Conservation (phyloP, 176 grass and related monocot genomes). For the Pontederia crassipes region DNA sequence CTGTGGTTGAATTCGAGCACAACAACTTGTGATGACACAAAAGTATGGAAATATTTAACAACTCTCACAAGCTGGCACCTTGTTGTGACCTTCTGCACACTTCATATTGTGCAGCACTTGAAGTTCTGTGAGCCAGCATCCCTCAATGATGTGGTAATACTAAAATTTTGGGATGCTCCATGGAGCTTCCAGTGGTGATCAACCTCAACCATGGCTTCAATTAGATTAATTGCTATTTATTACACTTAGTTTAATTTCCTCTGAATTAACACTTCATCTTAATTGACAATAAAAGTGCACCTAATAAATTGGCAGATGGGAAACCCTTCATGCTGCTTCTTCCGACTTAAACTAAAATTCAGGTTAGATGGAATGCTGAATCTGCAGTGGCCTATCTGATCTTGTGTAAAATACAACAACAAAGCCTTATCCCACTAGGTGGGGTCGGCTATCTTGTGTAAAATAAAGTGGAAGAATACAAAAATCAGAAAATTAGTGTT, state of each 20-base stretch:
- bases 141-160: conserved; percentile 65
- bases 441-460: too few relatives aligned
- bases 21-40: conserved; percentile 14
- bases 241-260: background rate
- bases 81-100: conserved; percentile 92
- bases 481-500: too few relatives aligned
- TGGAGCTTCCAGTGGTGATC: conserved; percentile 88
- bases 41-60: conserved; percentile 23
- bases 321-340: too few relatives aligned
- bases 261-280: too few relatives aligned
- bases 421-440: too few relatives aligned
- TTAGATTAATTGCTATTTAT: conserved; percentile 37
- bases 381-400: too few relatives aligned
- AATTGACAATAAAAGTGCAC: too few relatives aligned
- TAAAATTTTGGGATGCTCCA: conserved; percentile 90
- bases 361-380: too few relatives aligned
- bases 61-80: conserved; percentile 99
- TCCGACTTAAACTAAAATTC: too few relatives aligned
- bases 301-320: conserved; percentile 66
- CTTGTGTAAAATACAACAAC: too few relatives aligned
- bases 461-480: too few relatives aligned
- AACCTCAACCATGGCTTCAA: conserved; percentile 99
- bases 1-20: too few relatives aligned
- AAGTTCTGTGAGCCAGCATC: conserved; percentile 80
- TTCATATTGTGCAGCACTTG: conserved; percentile 68